Evolutionary conservation across 352 stramenopile genomes (phyloP).

Genomic region (Phytophthora cactorum): DNA sequence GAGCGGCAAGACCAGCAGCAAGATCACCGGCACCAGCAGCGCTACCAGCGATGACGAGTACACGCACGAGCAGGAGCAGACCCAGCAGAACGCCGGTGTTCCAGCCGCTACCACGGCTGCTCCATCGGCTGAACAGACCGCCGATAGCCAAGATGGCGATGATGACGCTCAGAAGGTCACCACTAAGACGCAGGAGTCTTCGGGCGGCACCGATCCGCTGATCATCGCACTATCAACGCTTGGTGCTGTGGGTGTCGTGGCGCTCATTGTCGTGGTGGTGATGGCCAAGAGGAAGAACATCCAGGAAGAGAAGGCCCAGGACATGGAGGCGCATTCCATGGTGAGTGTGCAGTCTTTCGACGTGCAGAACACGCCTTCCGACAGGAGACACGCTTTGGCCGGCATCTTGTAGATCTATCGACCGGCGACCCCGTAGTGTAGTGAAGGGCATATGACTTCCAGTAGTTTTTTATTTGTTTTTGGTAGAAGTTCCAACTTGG

Average conservation of each 20-base stretch:
- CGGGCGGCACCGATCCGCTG: conserved; percentile 27
- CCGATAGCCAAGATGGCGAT: conserved; percentile 16
- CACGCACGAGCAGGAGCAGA: conserved; percentile 21
- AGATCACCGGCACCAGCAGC: conserved; percentile 10
- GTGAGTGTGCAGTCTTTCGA: conserved; percentile 35
- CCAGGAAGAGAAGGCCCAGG: conserved; percentile 33
- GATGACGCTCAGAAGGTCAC: conserved; percentile 32
- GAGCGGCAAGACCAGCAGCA: conserved; percentile 4
- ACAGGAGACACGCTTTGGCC: conserved; percentile 28
- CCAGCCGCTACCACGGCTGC: conserved; percentile 3
- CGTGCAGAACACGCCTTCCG: conserved; percentile 28
- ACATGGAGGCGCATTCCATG: conserved; percentile 33
- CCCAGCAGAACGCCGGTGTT: conserved; percentile 15
- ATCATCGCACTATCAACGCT: conserved; percentile 36
- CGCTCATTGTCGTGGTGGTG: conserved; percentile 34
- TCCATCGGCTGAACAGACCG: conserved; percentile 16
- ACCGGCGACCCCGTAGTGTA: neutral
- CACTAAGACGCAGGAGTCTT: conserved; percentile 20
- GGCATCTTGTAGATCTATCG: conserved; percentile 26
- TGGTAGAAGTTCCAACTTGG: neutral
- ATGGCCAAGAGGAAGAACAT: conserved; percentile 41
- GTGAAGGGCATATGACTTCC: conserved; percentile 27
- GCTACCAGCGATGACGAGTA: conserved; percentile 8
- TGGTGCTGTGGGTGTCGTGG: conserved; percentile 31
- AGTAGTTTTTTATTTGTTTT: conserved; percentile 20